These are phyloP conservation scores for Xerocomus brunneocitrinus DNA, from an alignment of 768 basidiomycete species.

Conservation along the genomic window DNA sequence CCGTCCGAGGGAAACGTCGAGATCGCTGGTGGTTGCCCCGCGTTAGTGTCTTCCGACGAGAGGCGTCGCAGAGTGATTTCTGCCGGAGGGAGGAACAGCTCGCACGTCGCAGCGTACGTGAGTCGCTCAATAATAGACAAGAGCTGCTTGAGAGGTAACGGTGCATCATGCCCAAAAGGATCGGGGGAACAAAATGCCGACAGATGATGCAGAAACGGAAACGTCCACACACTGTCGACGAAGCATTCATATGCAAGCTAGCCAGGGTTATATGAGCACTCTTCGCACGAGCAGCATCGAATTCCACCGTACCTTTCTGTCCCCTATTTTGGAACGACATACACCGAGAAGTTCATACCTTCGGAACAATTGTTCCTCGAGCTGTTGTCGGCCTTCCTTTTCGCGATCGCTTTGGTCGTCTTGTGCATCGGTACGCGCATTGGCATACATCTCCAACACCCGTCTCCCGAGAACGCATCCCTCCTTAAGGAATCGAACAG, in stretches of 20 bases:
- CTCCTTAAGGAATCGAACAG: conserved; percentile 62
- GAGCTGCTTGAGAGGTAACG: conserved; percentile 49
- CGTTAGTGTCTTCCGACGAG: neutral
- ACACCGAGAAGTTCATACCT: conserved; percentile 81
- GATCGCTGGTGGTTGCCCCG: neutral
- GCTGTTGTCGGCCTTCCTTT: conserved; percentile 47
- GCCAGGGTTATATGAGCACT: neutral
- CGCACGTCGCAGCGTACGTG: conserved; percentile 63
- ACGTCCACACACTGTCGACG: conserved; percentile 45
- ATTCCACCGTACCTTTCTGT: conserved; percentile 58
- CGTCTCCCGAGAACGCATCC: conserved; percentile 52
- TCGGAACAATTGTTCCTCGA: conserved; percentile 61
- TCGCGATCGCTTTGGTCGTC: conserved; percentile 25
- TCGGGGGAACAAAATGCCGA: conserved; percentile 14
- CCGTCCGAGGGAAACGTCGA: conserved; percentile 16
- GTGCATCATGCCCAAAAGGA: conserved; percentile 37
- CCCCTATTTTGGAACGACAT: conserved; percentile 72
- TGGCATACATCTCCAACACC: conserved; percentile 36
- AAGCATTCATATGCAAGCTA: conserved; percentile 63
- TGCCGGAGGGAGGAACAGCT: conserved; percentile 51
- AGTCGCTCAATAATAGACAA: conserved; percentile 57
- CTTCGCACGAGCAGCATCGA: neutral
- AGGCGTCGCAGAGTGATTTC: conserved; percentile 43
- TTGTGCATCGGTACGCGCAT: neutral
- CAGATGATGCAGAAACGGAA: conserved; percentile 42